Evolutionary conservation across 139 green algal species (phyloP).

Genomic region (Parachlorella kessleri): DNA sequence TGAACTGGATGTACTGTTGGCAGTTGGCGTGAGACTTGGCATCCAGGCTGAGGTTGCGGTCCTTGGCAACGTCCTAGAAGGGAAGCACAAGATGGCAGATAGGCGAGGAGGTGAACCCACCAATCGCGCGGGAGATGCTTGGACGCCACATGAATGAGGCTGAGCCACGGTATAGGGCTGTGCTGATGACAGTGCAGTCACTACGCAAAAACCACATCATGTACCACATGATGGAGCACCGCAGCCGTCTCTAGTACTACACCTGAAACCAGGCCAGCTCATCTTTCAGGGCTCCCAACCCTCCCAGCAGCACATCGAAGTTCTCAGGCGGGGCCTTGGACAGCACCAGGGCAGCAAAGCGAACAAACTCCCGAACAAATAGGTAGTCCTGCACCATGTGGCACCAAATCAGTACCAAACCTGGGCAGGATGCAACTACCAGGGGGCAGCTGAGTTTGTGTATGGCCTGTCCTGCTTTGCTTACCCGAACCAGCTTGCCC

Average conservation of each 20-base stretch:
- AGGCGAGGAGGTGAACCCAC: no score
- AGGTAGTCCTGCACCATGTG: constrained; percentile 2
- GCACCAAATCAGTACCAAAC: no score
- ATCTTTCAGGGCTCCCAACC: constrained; percentile 8
- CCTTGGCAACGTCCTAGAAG: no score
- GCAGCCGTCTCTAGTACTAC: not conserved
- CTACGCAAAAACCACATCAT: no score
- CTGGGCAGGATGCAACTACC: not conserved
- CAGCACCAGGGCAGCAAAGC: not conserved
- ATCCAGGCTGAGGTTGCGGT: no score
- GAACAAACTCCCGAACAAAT: constrained; percentile 8
- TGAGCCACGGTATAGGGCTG: not conserved
- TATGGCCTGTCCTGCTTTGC: not conserved
- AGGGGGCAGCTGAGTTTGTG: not conserved
- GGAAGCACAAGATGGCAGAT: no score
- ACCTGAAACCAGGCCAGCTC: constrained; percentile 31
- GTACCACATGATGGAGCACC: no score
- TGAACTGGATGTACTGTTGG: constrained; percentile 2
- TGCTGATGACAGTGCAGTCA: not conserved
- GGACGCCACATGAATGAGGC: no score
- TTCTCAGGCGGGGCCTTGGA: not conserved
- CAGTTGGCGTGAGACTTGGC: no score
- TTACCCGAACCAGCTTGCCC: not conserved
- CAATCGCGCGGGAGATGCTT: no score
- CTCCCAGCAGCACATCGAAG: constrained; percentile 21